Evolutionary conservation across 2,329 filamentous ascomycete genomes (phyloP).

Genomic region (Metarhizium humberi): DNA sequence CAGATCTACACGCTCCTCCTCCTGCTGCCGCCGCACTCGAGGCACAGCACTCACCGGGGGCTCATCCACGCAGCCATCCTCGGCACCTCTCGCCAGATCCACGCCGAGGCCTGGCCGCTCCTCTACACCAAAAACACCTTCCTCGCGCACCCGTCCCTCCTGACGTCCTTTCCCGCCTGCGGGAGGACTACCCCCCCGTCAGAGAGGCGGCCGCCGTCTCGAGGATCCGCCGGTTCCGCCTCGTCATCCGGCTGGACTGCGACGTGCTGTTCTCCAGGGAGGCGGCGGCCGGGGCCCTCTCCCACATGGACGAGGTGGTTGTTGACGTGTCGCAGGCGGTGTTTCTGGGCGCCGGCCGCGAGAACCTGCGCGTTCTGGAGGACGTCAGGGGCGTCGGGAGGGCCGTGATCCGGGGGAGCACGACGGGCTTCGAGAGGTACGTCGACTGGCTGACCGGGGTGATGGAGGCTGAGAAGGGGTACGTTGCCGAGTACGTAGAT

Average conservation of each 20-base stretch:
- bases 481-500: not conserved
- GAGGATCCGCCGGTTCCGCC: slow-evolving; percentile 28
- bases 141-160: slow-evolving; percentile 29
- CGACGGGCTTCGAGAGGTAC: slow-evolving; percentile 32
- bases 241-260: slow-evolving; percentile 32
- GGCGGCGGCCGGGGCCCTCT: slow-evolving; percentile 24
- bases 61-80: slow-evolving; percentile 29
- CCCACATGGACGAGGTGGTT: slow-evolving; percentile 28
- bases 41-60: slow-evolving; percentile 6
- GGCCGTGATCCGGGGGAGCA: slow-evolving; percentile 27
- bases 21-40: slow-evolving; percentile 20
- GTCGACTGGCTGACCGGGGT: slow-evolving; percentile 27
- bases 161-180: slow-evolving; percentile 31
- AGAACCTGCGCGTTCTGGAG: slow-evolving; percentile 31
- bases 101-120: slow-evolving; percentile 29
- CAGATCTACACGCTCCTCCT: slow-evolving; percentile 37
- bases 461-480: slow-evolving; percentile 22
- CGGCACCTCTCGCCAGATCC: slow-evolving; percentile 27
- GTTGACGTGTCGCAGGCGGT: slow-evolving; percentile 28
- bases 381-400: slow-evolving; percentile 29
- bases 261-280: slow-evolving; percentile 23
- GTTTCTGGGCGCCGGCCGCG: slow-evolving; percentile 28
- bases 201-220: slow-evolving; percentile 17
- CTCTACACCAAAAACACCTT: slow-evolving; percentile 36
- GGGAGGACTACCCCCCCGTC: slow-evolving; percentile 21